Percentiles rank a stretch among this genome's conserved stretches.
These are phyloP conservation scores for Gomphus bonarii DNA, from an alignment of 1,284 basidiomycete species.

Conservation along the genomic window DNA sequence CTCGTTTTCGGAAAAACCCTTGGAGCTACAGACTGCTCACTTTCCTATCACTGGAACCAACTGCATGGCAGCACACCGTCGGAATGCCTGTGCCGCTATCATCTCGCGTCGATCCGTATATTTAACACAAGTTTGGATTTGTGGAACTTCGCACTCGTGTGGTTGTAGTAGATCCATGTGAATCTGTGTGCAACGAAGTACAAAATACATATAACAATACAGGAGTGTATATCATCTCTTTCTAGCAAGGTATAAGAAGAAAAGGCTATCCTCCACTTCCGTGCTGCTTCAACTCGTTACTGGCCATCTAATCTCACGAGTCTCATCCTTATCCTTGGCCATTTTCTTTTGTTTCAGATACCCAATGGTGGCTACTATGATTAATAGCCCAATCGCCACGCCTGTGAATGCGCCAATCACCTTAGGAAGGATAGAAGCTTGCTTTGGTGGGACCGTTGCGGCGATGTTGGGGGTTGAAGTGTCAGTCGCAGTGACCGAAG, in stretches of 20 bases:
- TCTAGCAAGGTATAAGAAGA: neutral
- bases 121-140: slow-evolving; percentile 15
- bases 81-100: slow-evolving; percentile 21
- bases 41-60: neutral
- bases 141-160: neutral
- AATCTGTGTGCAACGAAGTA: neutral
- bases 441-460: neutral
- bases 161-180: neutral
- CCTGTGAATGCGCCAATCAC: slow-evolving; percentile 9
- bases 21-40: neutral
- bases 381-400: neutral
- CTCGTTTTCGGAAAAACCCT: slow-evolving; percentile 23
- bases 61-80: slow-evolving; percentile 23
- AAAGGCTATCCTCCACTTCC: neutral
- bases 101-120: slow-evolving; percentile 18
- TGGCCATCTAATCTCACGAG: slow-evolving; percentile 4
- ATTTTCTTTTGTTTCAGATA: slow-evolving; percentile 8
- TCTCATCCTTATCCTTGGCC: neutral
- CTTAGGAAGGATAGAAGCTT: slow-evolving; percentile 7
- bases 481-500: neutral
- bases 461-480: neutral
- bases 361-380: neutral
- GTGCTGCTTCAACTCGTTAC: neutral
- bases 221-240: neutral
- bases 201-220: neutral